Evolutionary conservation across 441 rosid species (phyloP).

Genomic region (Iberis amara): DNA sequence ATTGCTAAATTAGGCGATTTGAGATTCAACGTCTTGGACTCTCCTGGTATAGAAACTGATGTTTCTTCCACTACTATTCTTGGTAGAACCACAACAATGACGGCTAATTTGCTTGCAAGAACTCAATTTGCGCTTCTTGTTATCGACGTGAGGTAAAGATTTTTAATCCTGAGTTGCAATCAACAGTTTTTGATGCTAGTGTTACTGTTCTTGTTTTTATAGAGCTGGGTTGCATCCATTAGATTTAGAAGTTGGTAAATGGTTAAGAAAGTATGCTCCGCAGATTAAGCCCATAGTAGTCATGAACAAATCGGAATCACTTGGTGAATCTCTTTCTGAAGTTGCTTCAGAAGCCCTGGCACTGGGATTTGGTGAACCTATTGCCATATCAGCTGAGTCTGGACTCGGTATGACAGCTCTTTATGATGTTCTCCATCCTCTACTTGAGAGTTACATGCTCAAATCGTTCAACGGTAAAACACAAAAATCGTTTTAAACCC

Average conservation of each 20-base stretch:
- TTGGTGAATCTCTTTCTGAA: constrained; percentile 51
- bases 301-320: constrained; percentile 84
- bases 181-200: constrained; percentile 20
- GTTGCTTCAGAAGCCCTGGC: constrained; percentile 56
- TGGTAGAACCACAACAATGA: constrained; percentile 73
- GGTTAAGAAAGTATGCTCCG: constrained; percentile 81
- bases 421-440: constrained; percentile 62
- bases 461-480: constrained; percentile 53
- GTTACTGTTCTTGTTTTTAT: constrained; percentile 7
- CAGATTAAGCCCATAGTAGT: constrained; percentile 63
- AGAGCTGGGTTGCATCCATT: constrained; percentile 87
- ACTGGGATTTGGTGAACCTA: constrained; percentile 84
- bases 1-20: constrained; percentile 80
- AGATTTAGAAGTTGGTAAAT: constrained; percentile 89
- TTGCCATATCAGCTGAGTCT: constrained; percentile 90
- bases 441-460: constrained; percentile 57
- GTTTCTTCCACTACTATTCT: constrained; percentile 83
- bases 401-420: constrained; percentile 88
- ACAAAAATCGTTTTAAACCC: not conserved
- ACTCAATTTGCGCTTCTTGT: constrained; percentile 75
- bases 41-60: constrained; percentile 92
- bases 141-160: constrained; percentile 71
- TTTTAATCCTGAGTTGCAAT: not conserved
- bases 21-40: constrained; percentile 78
- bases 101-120: constrained; percentile 71